Evolutionary conservation across 2,329 filamentous ascomycete genomes (phyloP), one percentile per base, ranked within the genome.

Genomic region (Xylogone sp.): DNA sequence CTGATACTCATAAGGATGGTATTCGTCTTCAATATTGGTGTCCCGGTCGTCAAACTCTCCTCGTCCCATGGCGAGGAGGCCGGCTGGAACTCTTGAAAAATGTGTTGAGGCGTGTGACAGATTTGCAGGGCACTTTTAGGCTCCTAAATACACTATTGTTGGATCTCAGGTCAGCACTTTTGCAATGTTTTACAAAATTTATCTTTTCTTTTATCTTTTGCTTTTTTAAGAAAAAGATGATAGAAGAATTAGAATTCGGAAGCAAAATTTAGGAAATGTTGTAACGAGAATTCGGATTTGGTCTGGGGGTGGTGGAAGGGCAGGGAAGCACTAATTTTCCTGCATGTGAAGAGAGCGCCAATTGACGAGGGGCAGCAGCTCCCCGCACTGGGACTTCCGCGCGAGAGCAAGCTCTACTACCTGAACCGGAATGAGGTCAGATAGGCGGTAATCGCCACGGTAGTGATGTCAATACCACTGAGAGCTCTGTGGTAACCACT

Each of bases 1-100:
- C 72, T 94, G 86, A 74, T 94, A 97, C 71, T 90, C 84, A 84
- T 93, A 97, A 48, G 79, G 82, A 67, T 79, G 75, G 67, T 85
- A 85, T 68, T 82, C 75, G 60, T 81, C 77, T 62, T 83, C 81
- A 64, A 79, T 71, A 61, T 83, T 76, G 69, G 70, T 79, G 71
- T 84, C 75, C 81, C 81, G 81, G 71, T 86, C 83, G 78, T 85
- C 79, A 73, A 86, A 86, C 59, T 86, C 83, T 69, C 77, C 73
- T 73, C 79, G 71, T 78, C 81, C 81, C 82, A 86, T 86, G 81
- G 79, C 83, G 85, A 82, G 82, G 34, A 39, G 34, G 34, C 34
- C 34, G 34, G 34, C 34, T 39, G 34, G 34, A 39, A 39, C 34
- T 39, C 34, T 39, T 39, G 34, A 39, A 39, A 16, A 16, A 4